Percentiles rank a stretch among this genome's conserved stretches.
Conservation (phyloP, 257 asterid species). For the Verbascum thapsus region DNA sequence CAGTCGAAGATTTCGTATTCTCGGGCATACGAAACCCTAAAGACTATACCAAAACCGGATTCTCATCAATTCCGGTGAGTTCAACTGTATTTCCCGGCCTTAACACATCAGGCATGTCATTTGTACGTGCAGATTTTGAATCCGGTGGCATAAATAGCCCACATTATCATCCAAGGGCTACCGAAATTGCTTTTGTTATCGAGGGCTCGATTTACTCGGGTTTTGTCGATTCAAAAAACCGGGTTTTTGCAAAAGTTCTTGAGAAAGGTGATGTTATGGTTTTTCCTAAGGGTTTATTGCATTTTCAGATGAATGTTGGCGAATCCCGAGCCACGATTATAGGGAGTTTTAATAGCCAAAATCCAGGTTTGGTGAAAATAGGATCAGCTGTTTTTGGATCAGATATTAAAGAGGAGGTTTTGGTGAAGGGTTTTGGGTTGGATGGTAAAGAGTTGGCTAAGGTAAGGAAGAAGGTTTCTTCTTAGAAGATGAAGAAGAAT, state of each 20-base stretch:
- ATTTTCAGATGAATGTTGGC: slow-evolving; percentile 80
- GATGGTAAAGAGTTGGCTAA: slow-evolving; percentile 56
- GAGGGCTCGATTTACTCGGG: slow-evolving; percentile 77
- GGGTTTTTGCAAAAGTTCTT: slow-evolving; percentile 62
- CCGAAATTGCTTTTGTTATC: slow-evolving; percentile 68
- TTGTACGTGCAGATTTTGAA: slow-evolving; percentile 72
- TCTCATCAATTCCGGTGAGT: slow-evolving; percentile 63
- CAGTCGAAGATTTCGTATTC: slow-evolving; percentile 63
- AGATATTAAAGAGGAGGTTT: slow-evolving; percentile 50
- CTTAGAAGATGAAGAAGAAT: slow-evolving; percentile 31
- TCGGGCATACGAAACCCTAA: slow-evolving; percentile 51
- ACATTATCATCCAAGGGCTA: slow-evolving; percentile 80
- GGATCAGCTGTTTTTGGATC: slow-evolving; percentile 74
- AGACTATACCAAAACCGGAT: slow-evolving; percentile 47
- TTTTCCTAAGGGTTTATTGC: slow-evolving; percentile 71
- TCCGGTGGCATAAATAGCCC: slow-evolving; percentile 66
- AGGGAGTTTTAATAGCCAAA: slow-evolving; percentile 76
- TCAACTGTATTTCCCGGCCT: slow-evolving; percentile 68
- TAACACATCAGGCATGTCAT: slow-evolving; percentile 71
- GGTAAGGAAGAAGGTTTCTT: slow-evolving; percentile 55
- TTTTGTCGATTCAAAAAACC: slow-evolving; percentile 62
- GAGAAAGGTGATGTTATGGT: slow-evolving; percentile 87
- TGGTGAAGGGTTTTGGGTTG: slow-evolving; percentile 77
- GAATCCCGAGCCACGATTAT: slow-evolving; percentile 54
- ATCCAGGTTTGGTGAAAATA: slow-evolving; percentile 70